Evolutionary conservation across 2,329 filamentous ascomycete species (phyloP).

Genomic region (Ophiognomonia clavigignenti-juglandacearum): DNA sequence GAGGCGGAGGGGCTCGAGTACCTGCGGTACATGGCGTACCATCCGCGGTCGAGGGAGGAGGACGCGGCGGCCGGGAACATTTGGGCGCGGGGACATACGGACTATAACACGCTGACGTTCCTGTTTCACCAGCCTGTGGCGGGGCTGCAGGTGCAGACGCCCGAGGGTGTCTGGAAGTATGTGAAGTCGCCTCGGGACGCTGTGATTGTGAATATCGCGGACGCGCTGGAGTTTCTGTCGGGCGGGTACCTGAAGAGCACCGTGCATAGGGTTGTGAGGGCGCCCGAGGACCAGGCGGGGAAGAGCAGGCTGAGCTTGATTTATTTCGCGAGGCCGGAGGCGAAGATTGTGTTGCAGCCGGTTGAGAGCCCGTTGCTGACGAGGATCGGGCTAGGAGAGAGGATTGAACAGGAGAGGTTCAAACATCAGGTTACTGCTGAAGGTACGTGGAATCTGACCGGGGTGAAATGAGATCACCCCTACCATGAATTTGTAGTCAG

Average conservation of each 20-base stretch:
- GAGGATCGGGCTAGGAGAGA: constrained; percentile 15
- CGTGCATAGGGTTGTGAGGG: constrained; percentile 23
- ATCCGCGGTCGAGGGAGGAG: constrained; percentile 19
- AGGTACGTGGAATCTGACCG: constrained; percentile 18
- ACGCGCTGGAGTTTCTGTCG: constrained; percentile 38
- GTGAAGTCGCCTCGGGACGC: constrained; percentile 25
- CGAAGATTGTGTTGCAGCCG: constrained; percentile 20
- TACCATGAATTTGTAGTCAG: too few species aligned
- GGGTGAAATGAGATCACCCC: neutral
- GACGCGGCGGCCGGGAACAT: constrained; percentile 18
- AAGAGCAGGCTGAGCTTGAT: constrained; percentile 21
- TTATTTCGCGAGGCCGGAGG: constrained; percentile 24
- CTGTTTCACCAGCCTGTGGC: constrained; percentile 53
- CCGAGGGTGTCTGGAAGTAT: constrained; percentile 30
- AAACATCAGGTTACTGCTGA: constrained; percentile 22
- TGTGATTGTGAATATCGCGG: constrained; percentile 43
- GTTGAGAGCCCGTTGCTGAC: constrained; percentile 13
- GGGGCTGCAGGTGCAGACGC: constrained; percentile 41
- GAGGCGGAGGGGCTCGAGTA: constrained; percentile 24
- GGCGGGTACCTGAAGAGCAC: constrained; percentile 24
- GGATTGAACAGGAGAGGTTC: constrained; percentile 18
- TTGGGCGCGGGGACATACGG: constrained; percentile 23
- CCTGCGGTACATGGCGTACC: constrained; percentile 25
- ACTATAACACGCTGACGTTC: constrained; percentile 37
- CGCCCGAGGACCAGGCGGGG: constrained; percentile 22